Evolutionary conservation across 1,284 basidiomycete genomes (phyloP), one percentile per base, ranked within the genome.

Genomic region (Rhodotorula sp.): DNA sequence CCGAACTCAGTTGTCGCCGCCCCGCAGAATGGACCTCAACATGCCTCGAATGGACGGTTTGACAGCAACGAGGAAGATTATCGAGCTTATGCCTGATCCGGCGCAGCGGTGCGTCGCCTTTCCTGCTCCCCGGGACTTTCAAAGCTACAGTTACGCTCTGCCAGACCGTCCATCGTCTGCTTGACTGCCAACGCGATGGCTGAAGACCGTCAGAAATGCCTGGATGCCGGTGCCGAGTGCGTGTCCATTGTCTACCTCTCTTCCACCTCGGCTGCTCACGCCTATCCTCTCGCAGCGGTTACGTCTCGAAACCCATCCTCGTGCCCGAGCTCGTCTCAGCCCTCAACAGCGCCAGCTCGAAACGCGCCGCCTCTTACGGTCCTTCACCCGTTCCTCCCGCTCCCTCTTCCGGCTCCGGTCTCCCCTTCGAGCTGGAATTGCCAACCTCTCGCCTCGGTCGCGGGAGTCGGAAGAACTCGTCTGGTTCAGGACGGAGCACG

Each of bases 131-230:
- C 2, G 7, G 32, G 22, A n/a, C 13, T 24, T 39, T 10, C n/a
- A n/a, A n/a, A n/a, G n/a, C n/a, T n/a, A n/a, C n/a, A n/a, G n/a
- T n/a, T n/a, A 7, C 13, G 11, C 5, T 1, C 34, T 11, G 2
- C 15, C 47, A 72, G 71, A 7, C 73, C 73, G 1, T 47, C n/a
- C 17, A 74, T 74, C 34, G 68, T 72, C 4, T 69, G 67, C 29
- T 32, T 74, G 48, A 74, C 73, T 8, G 73, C 73, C 17, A 74
- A 74, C 30, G 68, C 70, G 30, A 74, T 74, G 73, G 39, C 68
- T 1, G 73, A 69, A 10, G 73, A 74, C 61, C 48, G 56, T 19
- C 44, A 53, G 6, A 62, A 59, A 4, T 74, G 73, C 32, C 48
- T 74, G 22, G 67, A 49, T 8, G 67, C 73, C 1, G 73, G 73